Evolutionary conservation across 1,139 yeast genomes (phyloP).

Genomic region (Pichia sp.): DNA sequence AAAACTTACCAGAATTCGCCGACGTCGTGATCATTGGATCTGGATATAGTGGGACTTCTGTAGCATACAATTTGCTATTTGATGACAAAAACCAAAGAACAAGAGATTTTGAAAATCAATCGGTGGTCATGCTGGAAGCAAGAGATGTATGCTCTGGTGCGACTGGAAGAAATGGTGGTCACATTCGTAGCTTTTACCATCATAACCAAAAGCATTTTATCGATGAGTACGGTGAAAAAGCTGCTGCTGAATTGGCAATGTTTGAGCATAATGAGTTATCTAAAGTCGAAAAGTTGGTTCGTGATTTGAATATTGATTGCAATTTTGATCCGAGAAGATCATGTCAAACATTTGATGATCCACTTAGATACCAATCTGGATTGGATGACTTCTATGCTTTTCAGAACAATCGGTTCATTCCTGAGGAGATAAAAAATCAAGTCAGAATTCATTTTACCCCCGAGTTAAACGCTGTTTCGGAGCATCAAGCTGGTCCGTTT

Average conservation of each 20-base stretch:
- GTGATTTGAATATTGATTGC: constrained; percentile 29
- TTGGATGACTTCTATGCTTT: constrained; percentile 17
- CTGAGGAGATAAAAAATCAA: constrained; percentile 15
- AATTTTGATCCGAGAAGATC: constrained; percentile 25
- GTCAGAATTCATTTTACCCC: constrained; percentile 20
- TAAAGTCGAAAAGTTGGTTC: constrained; percentile 24
- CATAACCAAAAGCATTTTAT: constrained; percentile 21
- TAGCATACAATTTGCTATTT: constrained; percentile 27
- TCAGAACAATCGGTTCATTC: constrained; percentile 18
- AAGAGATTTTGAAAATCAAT: constrained; percentile 3
- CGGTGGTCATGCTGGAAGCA: constrained; percentile 30
- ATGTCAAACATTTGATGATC: constrained; percentile 28
- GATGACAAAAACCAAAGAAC: constrained; percentile 9
- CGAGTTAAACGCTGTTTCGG: constrained; percentile 17
- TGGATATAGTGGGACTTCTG: constrained; percentile 35
- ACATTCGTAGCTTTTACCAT: constrained; percentile 32
- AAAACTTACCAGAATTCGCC: constrained; percentile 18
- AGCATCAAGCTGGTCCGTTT: constrained; percentile 20
- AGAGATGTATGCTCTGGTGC: constrained; percentile 38
- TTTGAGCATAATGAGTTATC: constrained; percentile 26
- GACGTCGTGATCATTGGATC: constrained; percentile 34
- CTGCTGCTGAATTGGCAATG: constrained; percentile 28
- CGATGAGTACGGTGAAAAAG: constrained; percentile 20
- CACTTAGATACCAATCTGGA: constrained; percentile 9
- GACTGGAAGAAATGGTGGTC: constrained; percentile 44